Conservation (phyloP, 495 filamentous ascomycete species). For the Cryomyces minteri region DNA sequence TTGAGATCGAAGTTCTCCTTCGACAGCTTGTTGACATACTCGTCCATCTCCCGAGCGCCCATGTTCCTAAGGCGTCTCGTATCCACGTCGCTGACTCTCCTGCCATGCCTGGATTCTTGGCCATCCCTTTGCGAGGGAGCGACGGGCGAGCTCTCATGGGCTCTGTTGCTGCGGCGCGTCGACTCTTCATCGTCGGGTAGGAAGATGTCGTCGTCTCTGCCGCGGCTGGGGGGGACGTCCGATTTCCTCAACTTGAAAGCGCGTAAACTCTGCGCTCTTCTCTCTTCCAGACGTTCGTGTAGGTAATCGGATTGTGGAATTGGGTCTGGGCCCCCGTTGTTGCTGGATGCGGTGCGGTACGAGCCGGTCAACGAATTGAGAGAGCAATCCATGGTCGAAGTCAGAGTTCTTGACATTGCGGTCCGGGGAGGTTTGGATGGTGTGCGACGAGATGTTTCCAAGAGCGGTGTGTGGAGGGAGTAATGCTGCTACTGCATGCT, state of each 20-base stretch:
- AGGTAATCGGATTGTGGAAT: slow-evolving; percentile 5
- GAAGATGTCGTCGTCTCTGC: slow-evolving; percentile 11
- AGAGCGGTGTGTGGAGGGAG: no score
- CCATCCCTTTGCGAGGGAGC: background rate
- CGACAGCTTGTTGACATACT: slow-evolving; percentile 35
- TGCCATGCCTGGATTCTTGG: background rate
- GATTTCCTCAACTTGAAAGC: slow-evolving; percentile 6
- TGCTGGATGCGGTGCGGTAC: no score
- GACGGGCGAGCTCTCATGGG: slow-evolving; percentile 9
- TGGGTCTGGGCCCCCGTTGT: no score
- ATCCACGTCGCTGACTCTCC: background rate
- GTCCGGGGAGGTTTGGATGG: no score
- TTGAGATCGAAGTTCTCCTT: slow-evolving; percentile 89
- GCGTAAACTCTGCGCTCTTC: slow-evolving; percentile 4
- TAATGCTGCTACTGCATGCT: no score
- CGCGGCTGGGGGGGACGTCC: slow-evolving; percentile 2
- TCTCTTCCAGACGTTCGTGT: slow-evolving; percentile 8
- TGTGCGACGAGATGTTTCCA: no score
- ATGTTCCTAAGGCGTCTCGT: background rate
- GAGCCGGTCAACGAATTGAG: no score
- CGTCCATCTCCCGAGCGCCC: slow-evolving; percentile 13
- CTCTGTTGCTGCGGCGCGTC: background rate
- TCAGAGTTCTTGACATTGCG: no score
- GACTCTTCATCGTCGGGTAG: slow-evolving; percentile 6
- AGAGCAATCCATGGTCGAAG: no score